Base-by-base conservation (phyloP, 208 protist species). In the Crithidia expoeki region DNA sequence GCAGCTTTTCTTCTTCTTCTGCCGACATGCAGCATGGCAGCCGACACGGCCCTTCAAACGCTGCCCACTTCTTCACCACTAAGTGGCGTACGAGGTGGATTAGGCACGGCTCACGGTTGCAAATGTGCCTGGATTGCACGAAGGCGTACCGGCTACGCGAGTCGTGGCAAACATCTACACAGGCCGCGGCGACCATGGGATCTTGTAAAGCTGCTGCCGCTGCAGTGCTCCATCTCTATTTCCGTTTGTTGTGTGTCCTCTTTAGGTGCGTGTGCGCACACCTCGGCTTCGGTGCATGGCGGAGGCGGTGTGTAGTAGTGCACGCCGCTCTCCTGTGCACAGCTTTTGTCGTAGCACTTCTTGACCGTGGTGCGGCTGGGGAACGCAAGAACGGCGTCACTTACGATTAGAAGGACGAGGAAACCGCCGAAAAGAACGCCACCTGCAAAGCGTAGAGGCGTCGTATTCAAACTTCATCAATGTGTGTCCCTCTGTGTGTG, bases 51-150 rank as follows among this genome's bases (percentile, higher is more conserved):
- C 58, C 57, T 2, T 40, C 4, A n/a, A 50, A 50, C 7, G 38
- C 4, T 40, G 38, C 14, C 38, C 33, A 27, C 21, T n/a, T 7
- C 9, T 50, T 34, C 25, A n/a, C n/a, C 36, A 40, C 12, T 40
- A 40, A 40, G 12, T 40, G 36, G 36, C 36, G 5, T 40, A 40
- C 58, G 12, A 47, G 34, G 2, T 2, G 6, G 27, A 64, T 25
- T 1, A 64, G 16, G 17, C 58, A 64, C 28, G 42, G 42, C 28
- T 64, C 58, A 38, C 58, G 52, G 17, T 52, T 10, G 42, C 58
- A 64, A 2, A 64, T 23, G 28, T 64, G 58, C 14, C 58, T 44
- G 28, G 42, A 64, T 16, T 12, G 38, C 38, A 64, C 42, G 38
- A 64, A 64, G 28, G 23, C 42, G 17, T 27, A 64, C 16, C 42